Evolutionary conservation across 495 filamentous ascomycete genomes (phyloP).

Genomic region (Aspergillus wentii): DNA sequence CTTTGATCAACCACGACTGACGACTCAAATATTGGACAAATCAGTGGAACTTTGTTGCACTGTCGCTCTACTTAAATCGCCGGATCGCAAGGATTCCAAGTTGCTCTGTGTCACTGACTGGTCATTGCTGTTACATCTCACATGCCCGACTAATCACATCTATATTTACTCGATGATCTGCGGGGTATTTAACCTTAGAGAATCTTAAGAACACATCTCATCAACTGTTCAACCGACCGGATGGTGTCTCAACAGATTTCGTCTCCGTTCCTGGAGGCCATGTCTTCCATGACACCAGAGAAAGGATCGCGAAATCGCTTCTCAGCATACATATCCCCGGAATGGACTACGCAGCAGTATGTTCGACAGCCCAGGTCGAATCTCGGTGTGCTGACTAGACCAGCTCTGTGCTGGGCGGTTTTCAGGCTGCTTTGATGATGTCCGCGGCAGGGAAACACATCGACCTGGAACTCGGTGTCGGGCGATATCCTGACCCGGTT

Average conservation of each 20-base stretch:
- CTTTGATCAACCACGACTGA: no score
- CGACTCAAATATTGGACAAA: no score
- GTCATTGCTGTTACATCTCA: no score
- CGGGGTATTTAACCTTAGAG: no score
- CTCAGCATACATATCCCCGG: conserved; percentile 7
- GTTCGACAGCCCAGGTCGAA: conserved; percentile 1
- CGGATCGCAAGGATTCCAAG: no score
- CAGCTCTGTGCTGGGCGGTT: conserved; percentile 19
- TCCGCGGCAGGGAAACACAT: conserved; percentile 11
- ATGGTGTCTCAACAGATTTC: conserved; percentile 1
- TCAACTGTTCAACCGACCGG: background rate
- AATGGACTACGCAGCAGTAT: conserved; percentile 21
- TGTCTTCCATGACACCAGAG: conserved; percentile 11
- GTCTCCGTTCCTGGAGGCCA: conserved; percentile 7
- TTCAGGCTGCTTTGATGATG: conserved; percentile 13
- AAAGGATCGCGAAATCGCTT: conserved; percentile 10
- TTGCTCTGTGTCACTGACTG: no score
- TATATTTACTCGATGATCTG: no score
- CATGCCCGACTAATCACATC: no score
- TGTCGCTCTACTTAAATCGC: no score
- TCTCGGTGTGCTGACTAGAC: conserved; percentile 3
- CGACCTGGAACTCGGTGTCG: conserved; percentile 5
- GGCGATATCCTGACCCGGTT: conserved; percentile 13
- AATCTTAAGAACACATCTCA: no score
- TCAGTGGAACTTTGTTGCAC: no score